Evolutionary conservation across 257 asterid species (phyloP), one percentile per base, ranked within the genome.

Genomic region (Nicotiana tabacum): DNA sequence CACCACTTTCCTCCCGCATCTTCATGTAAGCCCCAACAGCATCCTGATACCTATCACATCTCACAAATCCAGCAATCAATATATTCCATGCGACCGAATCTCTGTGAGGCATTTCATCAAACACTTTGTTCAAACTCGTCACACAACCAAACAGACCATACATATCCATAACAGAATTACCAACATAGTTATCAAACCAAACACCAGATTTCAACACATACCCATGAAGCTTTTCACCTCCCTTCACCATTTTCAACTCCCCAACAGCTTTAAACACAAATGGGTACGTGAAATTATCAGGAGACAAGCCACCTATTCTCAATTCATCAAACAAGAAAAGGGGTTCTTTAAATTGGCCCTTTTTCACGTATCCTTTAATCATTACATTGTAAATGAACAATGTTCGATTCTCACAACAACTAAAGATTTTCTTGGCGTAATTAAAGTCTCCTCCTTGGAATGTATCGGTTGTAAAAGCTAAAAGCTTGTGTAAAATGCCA

Each of bases 251-350:
- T 81, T 88, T 87, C 90, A 93, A 77, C 81, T 92, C 86, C 7
- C 87, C 95, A 82, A 91, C 80, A 5, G 97, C 93, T 87, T 95
- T 93, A 64, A 89, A 93, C 83, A 93, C 93, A 55, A 95, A 95
- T 1, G 99, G 98, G 83, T 90, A 95, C 4, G 98, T 93, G 53
- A 89, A 95, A 77, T 87, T 91, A 89, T 95, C 98, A 0, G 97
- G 97, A 86, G 89, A 85, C 83, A 92, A 74, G 53, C 97, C 93
- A 83, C 65, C 69, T 74, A 33, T 81, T 68, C 93, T 93, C 85
- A 94, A 81, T 83, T 92, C 93, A 83, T 93, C 91, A 81, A 95
- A 95, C 93, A 93, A 81, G 85, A 46, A 88, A 66, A 93, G 88
- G 37, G 96, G 88, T 77, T 82, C 82, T 79, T 84, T 83, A 58